Conservation (phyloP, 2,329 filamentous ascomycete species). For the Epichloe amarillans region DNA sequence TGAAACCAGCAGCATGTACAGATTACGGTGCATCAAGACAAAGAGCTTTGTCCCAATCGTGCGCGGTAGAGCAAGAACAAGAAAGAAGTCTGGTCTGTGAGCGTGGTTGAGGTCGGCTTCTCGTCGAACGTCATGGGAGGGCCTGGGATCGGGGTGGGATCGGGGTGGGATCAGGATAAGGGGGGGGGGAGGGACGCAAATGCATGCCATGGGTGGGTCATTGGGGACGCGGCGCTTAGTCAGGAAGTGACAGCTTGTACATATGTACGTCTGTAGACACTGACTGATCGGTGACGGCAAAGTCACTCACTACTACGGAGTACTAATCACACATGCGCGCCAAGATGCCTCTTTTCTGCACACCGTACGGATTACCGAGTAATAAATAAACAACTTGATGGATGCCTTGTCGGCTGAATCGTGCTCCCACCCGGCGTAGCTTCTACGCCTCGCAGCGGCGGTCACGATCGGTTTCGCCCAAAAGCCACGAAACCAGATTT, state of each 20-base stretch:
- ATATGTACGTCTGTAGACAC: too few species aligned
- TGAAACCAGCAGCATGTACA: conserved; percentile 29
- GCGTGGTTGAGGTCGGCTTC: background rate
- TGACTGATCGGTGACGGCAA: too few species aligned
- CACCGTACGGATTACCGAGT: too few species aligned
- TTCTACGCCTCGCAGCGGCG: background rate
- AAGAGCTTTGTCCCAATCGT: background rate
- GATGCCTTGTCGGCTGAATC: too few species aligned
- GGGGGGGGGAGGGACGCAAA: background rate
- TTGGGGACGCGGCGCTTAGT: background rate
- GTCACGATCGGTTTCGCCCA: background rate
- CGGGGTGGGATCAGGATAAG: background rate
- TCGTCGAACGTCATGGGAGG: background rate
- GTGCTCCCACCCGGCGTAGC: background rate
- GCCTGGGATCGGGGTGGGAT: background rate
- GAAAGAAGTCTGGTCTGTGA: background rate
- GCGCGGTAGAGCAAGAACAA: background rate
- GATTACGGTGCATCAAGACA: conserved; percentile 8
- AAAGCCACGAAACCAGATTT: conserved; percentile 7
- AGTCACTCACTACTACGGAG: too few species aligned
- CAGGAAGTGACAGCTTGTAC: background rate
- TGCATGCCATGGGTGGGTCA: background rate
- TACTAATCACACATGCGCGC: too few species aligned
- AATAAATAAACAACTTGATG: too few species aligned
- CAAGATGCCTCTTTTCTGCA: too few species aligned